Percentiles rank a stretch among this genome's conserved stretches.
Conservation (phyloP, 306 rosid species). For the Hippophae gyantsensis region DNA sequence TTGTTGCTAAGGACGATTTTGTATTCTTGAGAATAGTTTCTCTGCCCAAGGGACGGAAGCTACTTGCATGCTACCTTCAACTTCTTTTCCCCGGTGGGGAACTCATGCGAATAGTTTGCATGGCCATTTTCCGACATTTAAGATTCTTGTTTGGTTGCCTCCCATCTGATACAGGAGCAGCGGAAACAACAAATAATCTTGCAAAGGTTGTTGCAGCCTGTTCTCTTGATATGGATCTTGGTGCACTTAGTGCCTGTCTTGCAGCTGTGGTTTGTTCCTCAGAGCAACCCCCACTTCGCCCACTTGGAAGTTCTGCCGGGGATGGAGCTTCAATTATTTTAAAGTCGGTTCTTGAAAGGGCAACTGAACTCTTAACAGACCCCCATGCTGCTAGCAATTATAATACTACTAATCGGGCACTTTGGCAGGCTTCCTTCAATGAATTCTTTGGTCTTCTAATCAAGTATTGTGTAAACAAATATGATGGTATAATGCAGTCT, state of each 20-base stretch:
- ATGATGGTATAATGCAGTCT: slow-evolving; percentile 65
- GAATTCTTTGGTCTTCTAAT: slow-evolving; percentile 75
- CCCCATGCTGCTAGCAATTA: slow-evolving; percentile 64
- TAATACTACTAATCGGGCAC: slow-evolving; percentile 54
- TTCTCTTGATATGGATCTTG: slow-evolving; percentile 70
- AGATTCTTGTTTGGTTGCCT: slow-evolving; percentile 75
- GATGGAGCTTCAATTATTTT: slow-evolving; percentile 21
- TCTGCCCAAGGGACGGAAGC: slow-evolving; percentile 83
- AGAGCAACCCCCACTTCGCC: slow-evolving; percentile 93
- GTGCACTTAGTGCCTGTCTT: slow-evolving; percentile 82
- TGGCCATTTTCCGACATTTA: slow-evolving; percentile 87
- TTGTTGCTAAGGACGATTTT: slow-evolving; percentile 73
- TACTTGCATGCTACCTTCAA: slow-evolving; percentile 58
- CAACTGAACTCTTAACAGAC: slow-evolving; percentile 68
- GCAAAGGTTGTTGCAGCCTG: slow-evolving; percentile 63
- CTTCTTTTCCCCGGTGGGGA: slow-evolving; percentile 69
- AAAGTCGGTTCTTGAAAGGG: slow-evolving; percentile 83
- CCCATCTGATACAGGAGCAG: slow-evolving; percentile 65
- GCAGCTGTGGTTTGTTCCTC: slow-evolving; percentile 87
- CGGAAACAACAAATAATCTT: slow-evolving; percentile 56
- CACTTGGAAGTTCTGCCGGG: slow-evolving; percentile 73
- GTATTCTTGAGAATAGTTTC: slow-evolving; percentile 79
- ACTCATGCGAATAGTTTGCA: slow-evolving; percentile 78
- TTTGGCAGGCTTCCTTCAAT: slow-evolving; percentile 95
- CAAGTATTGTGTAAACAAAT: slow-evolving; percentile 47